These are phyloP conservation scores for Lactarius psammicola DNA, from an alignment of 768 basidiomycete genomes.

Conservation along the genomic window DNA sequence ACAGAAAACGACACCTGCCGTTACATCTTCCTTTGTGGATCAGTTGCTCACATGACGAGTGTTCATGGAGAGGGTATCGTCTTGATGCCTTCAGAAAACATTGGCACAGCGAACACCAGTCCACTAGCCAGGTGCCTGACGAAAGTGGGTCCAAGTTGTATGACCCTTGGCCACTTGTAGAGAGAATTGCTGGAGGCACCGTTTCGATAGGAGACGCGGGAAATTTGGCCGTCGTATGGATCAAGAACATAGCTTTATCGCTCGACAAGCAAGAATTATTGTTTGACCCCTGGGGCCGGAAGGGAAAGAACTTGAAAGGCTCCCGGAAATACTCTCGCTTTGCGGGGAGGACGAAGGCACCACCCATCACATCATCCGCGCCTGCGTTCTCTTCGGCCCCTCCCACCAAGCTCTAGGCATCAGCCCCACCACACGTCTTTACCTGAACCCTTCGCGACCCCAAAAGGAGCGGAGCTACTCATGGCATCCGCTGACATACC, in stretches of 20 bases:
- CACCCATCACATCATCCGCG: background rate
- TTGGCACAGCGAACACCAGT: background rate
- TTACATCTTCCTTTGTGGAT: conserved; percentile 9
- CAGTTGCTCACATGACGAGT: background rate
- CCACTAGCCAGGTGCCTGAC: background rate
- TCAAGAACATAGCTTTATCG: background rate
- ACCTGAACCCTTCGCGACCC: too few species aligned
- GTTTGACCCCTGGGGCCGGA: background rate
- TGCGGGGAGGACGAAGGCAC: background rate
- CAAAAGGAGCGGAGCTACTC: too few species aligned
- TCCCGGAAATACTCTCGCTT: background rate
- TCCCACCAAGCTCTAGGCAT: background rate
- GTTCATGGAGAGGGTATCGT: conserved; percentile 17
- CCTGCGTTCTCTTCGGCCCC: background rate
- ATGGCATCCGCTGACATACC: too few species aligned
- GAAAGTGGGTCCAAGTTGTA: background rate
- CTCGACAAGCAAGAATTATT: conserved; percentile 2
- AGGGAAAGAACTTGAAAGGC: background rate
- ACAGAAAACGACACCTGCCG: background rate
- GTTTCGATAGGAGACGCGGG: background rate
- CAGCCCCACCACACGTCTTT: too few species aligned
- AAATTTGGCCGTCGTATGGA: background rate
- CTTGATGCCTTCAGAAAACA: conserved; percentile 10
- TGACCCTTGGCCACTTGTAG: conserved; percentile 5
- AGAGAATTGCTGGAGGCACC: background rate